Conservation (phyloP, 257 asterid genomes). For the Solanum tacnaense region DNA sequence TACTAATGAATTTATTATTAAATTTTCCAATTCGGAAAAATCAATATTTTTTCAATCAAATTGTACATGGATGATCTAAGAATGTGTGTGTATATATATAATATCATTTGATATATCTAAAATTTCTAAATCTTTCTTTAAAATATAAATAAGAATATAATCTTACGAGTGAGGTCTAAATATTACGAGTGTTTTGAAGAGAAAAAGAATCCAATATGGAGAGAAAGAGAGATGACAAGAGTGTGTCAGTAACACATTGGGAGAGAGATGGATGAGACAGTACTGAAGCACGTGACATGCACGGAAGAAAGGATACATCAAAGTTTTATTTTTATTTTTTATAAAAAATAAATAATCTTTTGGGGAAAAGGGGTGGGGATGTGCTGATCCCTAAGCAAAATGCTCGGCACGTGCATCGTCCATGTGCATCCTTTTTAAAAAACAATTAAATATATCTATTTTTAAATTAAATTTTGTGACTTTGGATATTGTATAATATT, state of each 20-base stretch:
- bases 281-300: conserved; percentile 46
- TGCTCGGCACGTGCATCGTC: conserved; percentile 45
- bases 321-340: background rate
- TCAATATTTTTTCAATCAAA: no score
- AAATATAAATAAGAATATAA: background rate
- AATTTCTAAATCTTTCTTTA: no score
- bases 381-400: conserved; percentile 51
- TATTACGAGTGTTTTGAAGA: background rate
- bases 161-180: background rate
- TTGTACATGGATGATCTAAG: no score
- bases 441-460: background rate
- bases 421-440: background rate
- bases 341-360: background rate
- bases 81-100: no score
- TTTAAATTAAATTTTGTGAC: background rate
- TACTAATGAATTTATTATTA: no score
- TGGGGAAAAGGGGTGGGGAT: conserved; percentile 7
- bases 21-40: no score
- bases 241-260: background rate
- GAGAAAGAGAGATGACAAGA: background rate
- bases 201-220: background rate
- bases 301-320: conserved; percentile 8
- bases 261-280: conserved; percentile 5
- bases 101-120: no score
- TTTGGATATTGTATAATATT: conserved; percentile 1